Evolutionary conservation across 169 alveolate species (phyloP).

Genomic region (Cryptosporidium sp.): DNA sequence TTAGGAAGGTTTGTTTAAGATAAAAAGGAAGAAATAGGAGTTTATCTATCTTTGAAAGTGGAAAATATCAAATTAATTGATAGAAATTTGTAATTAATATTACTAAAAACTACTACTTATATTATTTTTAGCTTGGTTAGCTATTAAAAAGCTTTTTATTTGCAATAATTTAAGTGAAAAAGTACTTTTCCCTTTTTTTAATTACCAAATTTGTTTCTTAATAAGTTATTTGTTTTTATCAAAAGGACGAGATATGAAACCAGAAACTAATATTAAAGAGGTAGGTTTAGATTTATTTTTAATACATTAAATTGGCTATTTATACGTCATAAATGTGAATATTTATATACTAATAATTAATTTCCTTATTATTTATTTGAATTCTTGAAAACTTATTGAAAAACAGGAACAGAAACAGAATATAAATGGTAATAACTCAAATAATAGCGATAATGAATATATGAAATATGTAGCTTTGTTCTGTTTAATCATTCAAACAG

Average conservation of each 20-base stretch:
- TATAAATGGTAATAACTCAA: neutral
- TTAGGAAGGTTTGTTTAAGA: neutral
- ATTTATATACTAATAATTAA: too few relatives aligned
- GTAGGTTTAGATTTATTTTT: neutral
- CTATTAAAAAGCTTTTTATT: neutral
- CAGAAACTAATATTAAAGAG: neutral
- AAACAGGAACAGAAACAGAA: neutral
- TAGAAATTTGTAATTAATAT: too few relatives aligned
- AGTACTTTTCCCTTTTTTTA: neutral
- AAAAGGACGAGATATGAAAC: neutral
- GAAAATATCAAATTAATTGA: neutral
- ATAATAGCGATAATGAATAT: constrained; percentile 14
- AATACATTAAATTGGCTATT: neutral
- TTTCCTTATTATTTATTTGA: neutral
- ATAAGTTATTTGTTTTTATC: too few relatives aligned
- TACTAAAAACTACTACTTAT: too few relatives aligned
- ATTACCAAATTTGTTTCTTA: neutral
- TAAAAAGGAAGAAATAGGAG: neutral
- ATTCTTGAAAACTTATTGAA: neutral
- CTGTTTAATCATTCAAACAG: constrained; percentile 55
- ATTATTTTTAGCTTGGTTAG: too few relatives aligned
- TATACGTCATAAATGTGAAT: neutral
- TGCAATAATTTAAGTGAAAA: neutral
- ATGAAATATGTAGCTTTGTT: constrained; percentile 67
- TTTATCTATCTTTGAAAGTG: neutral